Evolutionary conservation across 2,329 filamentous ascomycete genomes (phyloP).

Genomic region (Nemania sp.): DNA sequence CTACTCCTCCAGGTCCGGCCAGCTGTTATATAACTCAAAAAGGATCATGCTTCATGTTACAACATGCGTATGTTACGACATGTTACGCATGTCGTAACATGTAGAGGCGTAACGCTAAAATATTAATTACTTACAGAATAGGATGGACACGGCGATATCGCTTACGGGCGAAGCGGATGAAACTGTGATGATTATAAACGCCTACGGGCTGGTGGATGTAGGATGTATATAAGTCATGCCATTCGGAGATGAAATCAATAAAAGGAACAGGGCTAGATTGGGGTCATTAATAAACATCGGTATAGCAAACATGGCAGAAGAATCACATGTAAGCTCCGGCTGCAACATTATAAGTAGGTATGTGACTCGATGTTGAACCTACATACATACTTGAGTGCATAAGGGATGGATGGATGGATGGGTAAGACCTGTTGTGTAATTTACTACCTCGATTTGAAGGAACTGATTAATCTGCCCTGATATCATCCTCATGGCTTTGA

Average conservation of each 20-base stretch:
- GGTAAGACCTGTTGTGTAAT: constrained; percentile 7
- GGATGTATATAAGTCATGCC: neutral
- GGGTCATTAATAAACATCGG: neutral
- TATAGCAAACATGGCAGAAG: neutral
- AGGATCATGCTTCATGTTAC: neutral
- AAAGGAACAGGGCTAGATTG: neutral
- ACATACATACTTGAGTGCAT: too few relatives aligned
- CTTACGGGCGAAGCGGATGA: neutral
- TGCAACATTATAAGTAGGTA: constrained; percentile 3
- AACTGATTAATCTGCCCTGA: neutral
- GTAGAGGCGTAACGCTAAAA: neutral
- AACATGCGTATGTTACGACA: neutral
- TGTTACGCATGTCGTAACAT: too few relatives aligned
- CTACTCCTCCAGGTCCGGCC: neutral
- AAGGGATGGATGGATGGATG: neutral
- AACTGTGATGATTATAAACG: neutral
- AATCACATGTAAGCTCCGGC: constrained; percentile 10
- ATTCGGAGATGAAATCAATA: constrained; percentile 5
- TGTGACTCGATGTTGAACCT: neutral
- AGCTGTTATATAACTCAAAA: neutral
- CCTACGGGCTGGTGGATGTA: neutral
- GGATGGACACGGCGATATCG: neutral
- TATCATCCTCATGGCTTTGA: neutral
- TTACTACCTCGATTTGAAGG: constrained; percentile 7
- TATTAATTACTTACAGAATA: neutral